Conservation (phyloP, 371 early-diverging fungal species). For the Haplosporangium sp. region DNA sequence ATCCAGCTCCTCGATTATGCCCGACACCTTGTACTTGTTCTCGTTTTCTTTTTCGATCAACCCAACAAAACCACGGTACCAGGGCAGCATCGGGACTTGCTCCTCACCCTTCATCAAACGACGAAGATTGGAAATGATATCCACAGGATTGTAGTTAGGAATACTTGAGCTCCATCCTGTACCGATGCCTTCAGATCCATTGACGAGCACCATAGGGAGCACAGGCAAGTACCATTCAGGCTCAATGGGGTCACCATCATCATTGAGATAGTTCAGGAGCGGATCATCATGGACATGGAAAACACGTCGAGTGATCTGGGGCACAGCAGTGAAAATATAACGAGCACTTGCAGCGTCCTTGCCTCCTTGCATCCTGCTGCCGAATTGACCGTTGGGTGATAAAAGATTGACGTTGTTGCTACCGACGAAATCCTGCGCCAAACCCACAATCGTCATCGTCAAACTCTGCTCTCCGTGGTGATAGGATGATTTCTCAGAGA, state of each 20-base stretch:
- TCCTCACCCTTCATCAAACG: constrained; percentile 87
- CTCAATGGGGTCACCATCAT: constrained; percentile 97
- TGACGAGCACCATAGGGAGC: constrained; percentile 97
- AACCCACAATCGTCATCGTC: constrained; percentile 90
- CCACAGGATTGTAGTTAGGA: constrained; percentile 93
- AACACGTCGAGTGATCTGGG: constrained; percentile 83
- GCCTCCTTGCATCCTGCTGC: constrained; percentile 96
- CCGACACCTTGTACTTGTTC: constrained; percentile 80
- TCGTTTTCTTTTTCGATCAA: constrained; percentile 64
- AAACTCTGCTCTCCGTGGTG: constrained; percentile 99
- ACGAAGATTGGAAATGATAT: constrained; percentile 92
- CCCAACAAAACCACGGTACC: constrained; percentile 97
- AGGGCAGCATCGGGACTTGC: constrained; percentile 89
- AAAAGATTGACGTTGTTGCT: constrained; percentile 97
- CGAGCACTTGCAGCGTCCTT: constrained; percentile 98
- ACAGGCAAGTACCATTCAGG: constrained; percentile 99
- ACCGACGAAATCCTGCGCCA: constrained; percentile 99
- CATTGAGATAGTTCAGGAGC: constrained; percentile 90
- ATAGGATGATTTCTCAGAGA: constrained; percentile 95
- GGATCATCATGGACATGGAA: constrained; percentile 94
- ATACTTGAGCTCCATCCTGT: constrained; percentile 94
- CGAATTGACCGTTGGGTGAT: constrained; percentile 97
- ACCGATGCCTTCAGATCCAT: constrained; percentile 99
- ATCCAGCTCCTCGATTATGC: constrained; percentile 76
- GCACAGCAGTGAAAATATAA: constrained; percentile 95